phyloP scores from a whole-genome alignment of 805 yeast species.

The Ogataea salicorniae region DNA sequence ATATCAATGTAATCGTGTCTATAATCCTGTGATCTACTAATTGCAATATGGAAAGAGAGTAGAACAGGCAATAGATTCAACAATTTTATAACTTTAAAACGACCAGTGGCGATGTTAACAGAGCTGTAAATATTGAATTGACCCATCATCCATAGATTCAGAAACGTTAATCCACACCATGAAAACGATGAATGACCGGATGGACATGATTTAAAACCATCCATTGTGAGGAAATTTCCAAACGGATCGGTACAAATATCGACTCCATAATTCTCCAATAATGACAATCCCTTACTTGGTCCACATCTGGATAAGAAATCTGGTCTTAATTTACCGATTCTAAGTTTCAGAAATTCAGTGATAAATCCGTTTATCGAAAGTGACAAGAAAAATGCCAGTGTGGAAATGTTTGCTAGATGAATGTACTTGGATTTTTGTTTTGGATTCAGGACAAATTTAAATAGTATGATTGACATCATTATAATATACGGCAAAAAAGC shows the following conservation, averaged over 20 bases:
- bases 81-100: slow-evolving; percentile 9
- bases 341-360: slow-evolving; percentile 70
- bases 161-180: slow-evolving; percentile 60
- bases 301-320: slow-evolving; percentile 82
- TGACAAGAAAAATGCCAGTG: slow-evolving; percentile 34
- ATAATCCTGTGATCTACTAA: slow-evolving; percentile 82
- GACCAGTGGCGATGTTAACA: background rate
- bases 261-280: slow-evolving; percentile 27
- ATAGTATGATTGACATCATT: slow-evolving; percentile 22
- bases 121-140: slow-evolving; percentile 38
- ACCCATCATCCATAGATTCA: slow-evolving; percentile 59
- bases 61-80: slow-evolving; percentile 42
- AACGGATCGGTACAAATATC: slow-evolving; percentile 31
- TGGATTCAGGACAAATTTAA: slow-evolving; percentile 2
- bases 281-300: slow-evolving; percentile 32
- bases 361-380: slow-evolving; percentile 45
- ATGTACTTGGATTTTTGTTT: slow-evolving; percentile 24
- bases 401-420: slow-evolving; percentile 35
- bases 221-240: slow-evolving; percentile 33
- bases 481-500: slow-evolving; percentile 33
- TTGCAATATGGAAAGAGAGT: slow-evolving; percentile 67
- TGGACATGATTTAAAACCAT: slow-evolving; percentile 77
- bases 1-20: slow-evolving; percentile 88
- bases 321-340: slow-evolving; percentile 84
- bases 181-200: slow-evolving; percentile 73